These are phyloP conservation scores for Laburnicola sp. DNA, from an alignment of 2,329 filamentous ascomycete genomes.

Conservation along the genomic window DNA sequence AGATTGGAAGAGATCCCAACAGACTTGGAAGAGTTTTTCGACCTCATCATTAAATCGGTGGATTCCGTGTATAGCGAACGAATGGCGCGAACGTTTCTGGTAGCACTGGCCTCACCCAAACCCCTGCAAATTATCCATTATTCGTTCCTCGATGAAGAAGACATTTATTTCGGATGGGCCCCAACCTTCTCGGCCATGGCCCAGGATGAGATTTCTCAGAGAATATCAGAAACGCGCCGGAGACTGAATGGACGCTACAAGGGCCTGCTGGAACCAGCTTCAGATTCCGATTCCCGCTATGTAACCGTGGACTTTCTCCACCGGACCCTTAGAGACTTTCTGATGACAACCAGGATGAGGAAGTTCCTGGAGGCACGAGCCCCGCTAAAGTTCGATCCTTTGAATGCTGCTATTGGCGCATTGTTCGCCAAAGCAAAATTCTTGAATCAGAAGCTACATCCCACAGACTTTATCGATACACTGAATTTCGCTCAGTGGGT, in stretches of 20 bases:
- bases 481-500: not conserved
- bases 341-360: not conserved
- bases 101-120: not conserved
- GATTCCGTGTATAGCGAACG: not conserved
- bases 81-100: conserved; percentile 1
- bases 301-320: conserved; percentile 4
- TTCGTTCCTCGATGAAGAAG: conserved; percentile 3
- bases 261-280: conserved; percentile 7
- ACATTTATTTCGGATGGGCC: not conserved
- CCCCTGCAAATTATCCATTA: not conserved
- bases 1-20: not conserved
- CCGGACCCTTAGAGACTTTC: conserved; percentile 3
- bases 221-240: not conserved
- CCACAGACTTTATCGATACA: not conserved
- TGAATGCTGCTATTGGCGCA: not conserved
- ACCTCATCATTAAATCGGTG: not conserved
- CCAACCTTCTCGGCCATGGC: not conserved
- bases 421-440: not conserved
- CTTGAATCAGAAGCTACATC: not conserved
- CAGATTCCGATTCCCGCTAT: not conserved
- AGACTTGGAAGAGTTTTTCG: conserved; percentile 3
- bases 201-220: not conserved
- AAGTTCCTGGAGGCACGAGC: not conserved
- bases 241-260: conserved; percentile 3
- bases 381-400: not conserved